Conservation (phyloP, 1,284 basidiomycete genomes). For the Phylloboletellus chloephorus region DNA sequence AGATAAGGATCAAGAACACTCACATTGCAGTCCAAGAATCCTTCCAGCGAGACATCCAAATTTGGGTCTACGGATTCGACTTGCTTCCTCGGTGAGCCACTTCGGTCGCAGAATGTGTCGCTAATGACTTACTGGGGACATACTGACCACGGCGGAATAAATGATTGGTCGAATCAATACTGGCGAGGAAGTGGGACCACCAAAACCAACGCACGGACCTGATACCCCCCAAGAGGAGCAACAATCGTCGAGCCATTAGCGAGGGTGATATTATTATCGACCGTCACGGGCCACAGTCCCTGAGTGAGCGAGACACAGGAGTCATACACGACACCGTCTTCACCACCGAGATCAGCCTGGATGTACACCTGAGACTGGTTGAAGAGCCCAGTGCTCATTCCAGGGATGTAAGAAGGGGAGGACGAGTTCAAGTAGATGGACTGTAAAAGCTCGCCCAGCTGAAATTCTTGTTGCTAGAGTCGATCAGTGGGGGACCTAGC, state of each 20-base stretch:
- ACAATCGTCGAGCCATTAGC: conserved; percentile 69
- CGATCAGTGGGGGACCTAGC: conserved; percentile 1
- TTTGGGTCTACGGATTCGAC: conserved; percentile 64
- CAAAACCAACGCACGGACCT: conserved; percentile 33
- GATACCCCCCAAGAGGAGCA: conserved; percentile 71
- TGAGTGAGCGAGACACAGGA: conserved; percentile 68
- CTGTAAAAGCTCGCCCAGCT: conserved; percentile 60
- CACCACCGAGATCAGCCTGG: conserved; percentile 71
- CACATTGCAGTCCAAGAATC: conserved; percentile 59
- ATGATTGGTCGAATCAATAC: background rate
- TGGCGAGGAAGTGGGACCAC: background rate
- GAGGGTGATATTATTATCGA: conserved; percentile 49
- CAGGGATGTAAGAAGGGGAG: conserved; percentile 54
- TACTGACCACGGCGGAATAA: conserved; percentile 35
- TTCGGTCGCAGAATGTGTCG: conserved; percentile 28
- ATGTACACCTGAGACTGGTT: conserved; percentile 38
- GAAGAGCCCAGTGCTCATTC: conserved; percentile 51
- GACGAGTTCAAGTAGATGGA: conserved; percentile 56
- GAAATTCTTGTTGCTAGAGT: conserved; percentile 48
- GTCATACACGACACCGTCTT: conserved; percentile 68
- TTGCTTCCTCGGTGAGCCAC: conserved; percentile 31
- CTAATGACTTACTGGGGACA: conserved; percentile 50
- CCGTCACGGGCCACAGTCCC: conserved; percentile 60
- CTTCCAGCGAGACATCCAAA: conserved; percentile 58
- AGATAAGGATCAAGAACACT: conserved; percentile 15